Evolutionary conservation across 768 basidiomycete genomes (phyloP), one percentile per base, ranked within the genome.

Genomic region (Calocybe indica): DNA sequence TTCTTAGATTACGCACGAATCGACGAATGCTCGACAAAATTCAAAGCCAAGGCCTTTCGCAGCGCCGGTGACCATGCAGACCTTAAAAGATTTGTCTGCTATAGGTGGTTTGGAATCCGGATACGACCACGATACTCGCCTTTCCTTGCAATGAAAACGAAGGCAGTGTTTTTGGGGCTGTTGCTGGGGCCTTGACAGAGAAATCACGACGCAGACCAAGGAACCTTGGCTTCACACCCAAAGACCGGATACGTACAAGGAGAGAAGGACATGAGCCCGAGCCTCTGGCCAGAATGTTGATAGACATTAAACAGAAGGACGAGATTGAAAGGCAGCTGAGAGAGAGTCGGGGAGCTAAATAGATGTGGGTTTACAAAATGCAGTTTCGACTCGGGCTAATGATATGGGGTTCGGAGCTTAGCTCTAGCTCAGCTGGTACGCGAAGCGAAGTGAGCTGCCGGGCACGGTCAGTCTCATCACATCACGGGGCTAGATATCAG

Each of bases 11-110:
- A 69, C 81, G 57, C 57, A 90, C 88, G 88, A 88, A 66, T 88
- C 83, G 54, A 93, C 58, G 65, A 97, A 93, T 9, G 92, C 92
- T 40, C 83, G 79, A 62, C 92, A 93, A 62, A 97, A 92, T 64
- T 92, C 85, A 54, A 87, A 77, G 6, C 95, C 95, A 40, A 98
- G 71, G 6, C 95, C 95, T 58, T 88, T 77, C 9, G 93, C 95
- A 46, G 85, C 95, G 40, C 95, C 95, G 35, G 95, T 98, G 43
- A 98, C 83, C 56, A 94, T 70, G 68, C 90, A 91, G 46, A 92
- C 92, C 84, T 95, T 59, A 6, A 13, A 33, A 51, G 47, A 29
- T 40, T 44, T 12, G 22, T 22, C 4, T 22, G 22, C 22, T 22
- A 22, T 22, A 1, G 22, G 48, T 6, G 37, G 43, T 31, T 48